A percentile compares a stretch with the other conserved stretches of the same genome.
Evolutionary conservation across 2,329 filamentous ascomycete genomes (phyloP).

Genomic region (Fusarium papillatum): DNA sequence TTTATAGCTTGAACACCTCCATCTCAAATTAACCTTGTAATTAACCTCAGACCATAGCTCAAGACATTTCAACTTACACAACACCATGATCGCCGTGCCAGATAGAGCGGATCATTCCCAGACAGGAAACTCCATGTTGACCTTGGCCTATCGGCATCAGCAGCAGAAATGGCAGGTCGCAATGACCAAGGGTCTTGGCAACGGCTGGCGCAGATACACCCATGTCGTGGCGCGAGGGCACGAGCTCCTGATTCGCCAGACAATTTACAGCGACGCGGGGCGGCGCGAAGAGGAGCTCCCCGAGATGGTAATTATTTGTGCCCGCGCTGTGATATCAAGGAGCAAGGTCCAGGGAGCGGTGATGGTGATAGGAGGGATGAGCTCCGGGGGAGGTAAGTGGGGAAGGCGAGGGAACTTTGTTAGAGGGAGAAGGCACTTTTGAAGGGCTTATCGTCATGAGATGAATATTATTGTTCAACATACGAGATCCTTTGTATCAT

Average conservation of each 20-base stretch:
- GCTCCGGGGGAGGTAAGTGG: conserved; percentile 16
- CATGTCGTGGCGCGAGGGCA: conserved; percentile 26
- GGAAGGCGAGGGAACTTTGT: conserved; percentile 37
- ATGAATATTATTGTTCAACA: neutral
- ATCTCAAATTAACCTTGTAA: neutral
- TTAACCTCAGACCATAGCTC: conserved; percentile 9
- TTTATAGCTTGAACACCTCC: conserved; percentile 26
- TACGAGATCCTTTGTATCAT: conserved; percentile 5
- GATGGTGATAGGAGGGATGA: conserved; percentile 29
- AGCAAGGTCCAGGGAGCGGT: conserved; percentile 11
- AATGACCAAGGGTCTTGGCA: conserved; percentile 35
- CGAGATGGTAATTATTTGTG: conserved; percentile 4
- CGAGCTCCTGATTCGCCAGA: conserved; percentile 21
- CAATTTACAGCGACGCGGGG: conserved; percentile 7
- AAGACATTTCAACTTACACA: neutral
- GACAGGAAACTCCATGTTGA: conserved; percentile 21
- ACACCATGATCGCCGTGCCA: conserved; percentile 9
- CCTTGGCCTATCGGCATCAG: conserved; percentile 26
- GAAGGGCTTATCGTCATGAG: conserved; percentile 17
- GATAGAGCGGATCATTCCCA: conserved; percentile 10
- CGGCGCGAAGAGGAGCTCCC: conserved; percentile 6
- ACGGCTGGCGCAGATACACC: conserved; percentile 21
- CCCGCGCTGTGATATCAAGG: conserved; percentile 11
- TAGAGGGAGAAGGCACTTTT: conserved; percentile 26
- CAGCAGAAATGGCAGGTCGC: conserved; percentile 41